Evolutionary conservation across 2,329 filamentous ascomycete species (phyloP).

Genomic region (Penicillium expansum): DNA sequence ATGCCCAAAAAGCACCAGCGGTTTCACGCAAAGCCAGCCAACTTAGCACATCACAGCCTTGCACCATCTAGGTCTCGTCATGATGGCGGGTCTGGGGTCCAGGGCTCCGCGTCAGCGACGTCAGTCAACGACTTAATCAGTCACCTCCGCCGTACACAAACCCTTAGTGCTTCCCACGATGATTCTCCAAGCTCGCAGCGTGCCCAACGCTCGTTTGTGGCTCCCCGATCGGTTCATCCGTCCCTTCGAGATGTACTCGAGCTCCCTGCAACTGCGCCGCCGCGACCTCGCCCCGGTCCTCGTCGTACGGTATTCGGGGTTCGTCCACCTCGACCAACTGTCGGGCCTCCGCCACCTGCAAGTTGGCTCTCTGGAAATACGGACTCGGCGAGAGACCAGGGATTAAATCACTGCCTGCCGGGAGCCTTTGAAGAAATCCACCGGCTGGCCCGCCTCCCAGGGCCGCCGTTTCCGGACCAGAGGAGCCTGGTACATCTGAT

Average conservation of each 20-base stretch:
- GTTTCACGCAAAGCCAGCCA: constrained; percentile 41
- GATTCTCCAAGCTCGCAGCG: constrained; percentile 10
- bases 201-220: constrained; percentile 17
- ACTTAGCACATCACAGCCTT: constrained; percentile 42
- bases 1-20: constrained; percentile 51
- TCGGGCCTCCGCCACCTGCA: constrained; percentile 47
- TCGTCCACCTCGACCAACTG: constrained; percentile 36
- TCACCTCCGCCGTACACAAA: constrained; percentile 46
- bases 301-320: constrained; percentile 34
- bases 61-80: constrained; percentile 27
- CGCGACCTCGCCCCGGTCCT: constrained; percentile 40
- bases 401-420: not conserved
- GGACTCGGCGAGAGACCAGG: constrained; percentile 1
- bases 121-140: constrained; percentile 50
- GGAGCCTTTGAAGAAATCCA: constrained; percentile 24
- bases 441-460: constrained; percentile 42
- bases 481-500: constrained; percentile 51
- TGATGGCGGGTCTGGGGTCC: constrained; percentile 27
- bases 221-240: constrained; percentile 44
- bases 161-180: constrained; percentile 23
- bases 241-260: constrained; percentile 46
- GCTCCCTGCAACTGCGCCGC: constrained; percentile 44
- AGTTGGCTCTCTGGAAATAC: constrained; percentile 42
- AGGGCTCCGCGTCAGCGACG: constrained; percentile 19
- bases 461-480: constrained; percentile 35